Percentiles rank a stretch among this genome's conserved stretches.
Conservation (phyloP, 768 basidiomycete genomes). For the Russula compacta region DNA sequence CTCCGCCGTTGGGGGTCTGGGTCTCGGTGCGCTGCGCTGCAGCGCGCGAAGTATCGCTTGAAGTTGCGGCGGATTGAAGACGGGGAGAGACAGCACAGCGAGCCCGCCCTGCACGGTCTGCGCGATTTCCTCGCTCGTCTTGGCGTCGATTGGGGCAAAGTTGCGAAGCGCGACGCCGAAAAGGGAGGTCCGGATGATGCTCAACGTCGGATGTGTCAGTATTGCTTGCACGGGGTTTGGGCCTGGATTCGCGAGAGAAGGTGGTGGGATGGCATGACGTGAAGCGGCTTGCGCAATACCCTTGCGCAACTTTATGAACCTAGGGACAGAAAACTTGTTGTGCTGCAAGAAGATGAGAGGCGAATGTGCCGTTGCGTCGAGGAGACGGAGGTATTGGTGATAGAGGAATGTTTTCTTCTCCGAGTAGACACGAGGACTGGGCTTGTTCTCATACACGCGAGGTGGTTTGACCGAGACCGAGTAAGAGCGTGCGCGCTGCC, state of each 20-base stretch:
- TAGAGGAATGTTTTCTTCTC: constrained; percentile 77
- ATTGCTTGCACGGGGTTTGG: constrained; percentile 22
- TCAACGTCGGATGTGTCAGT: constrained; percentile 40
- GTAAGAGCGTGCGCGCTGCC: constrained; percentile 16
- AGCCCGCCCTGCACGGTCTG: constrained; percentile 49
- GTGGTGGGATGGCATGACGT: constrained; percentile 27
- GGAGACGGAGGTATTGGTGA: constrained; percentile 67
- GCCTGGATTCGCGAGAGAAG: constrained; percentile 27
- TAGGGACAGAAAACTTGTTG: constrained; percentile 59
- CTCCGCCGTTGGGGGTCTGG: constrained; percentile 42
- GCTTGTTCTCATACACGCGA: constrained; percentile 43
- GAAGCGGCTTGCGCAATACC: constrained; percentile 51
- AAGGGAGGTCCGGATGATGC: constrained; percentile 66
- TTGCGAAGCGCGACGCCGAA: constrained; percentile 72
- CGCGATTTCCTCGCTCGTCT: constrained; percentile 44
- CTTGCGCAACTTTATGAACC: constrained; percentile 57
- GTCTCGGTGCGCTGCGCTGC: constrained; percentile 55
- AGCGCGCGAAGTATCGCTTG: constrained; percentile 57
- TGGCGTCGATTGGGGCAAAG: constrained; percentile 40
- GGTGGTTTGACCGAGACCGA: constrained; percentile 45
- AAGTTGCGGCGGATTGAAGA: constrained; percentile 66
- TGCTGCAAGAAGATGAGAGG: constrained; percentile 77
- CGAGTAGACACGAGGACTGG: constrained; percentile 57
- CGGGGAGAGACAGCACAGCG: constrained; percentile 55
- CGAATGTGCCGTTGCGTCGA: constrained; percentile 44